Evolutionary conservation across 768 basidiomycete genomes (phyloP), one percentile per base, ranked within the genome.

Genomic region (Rubroboletus pulcherrimus): DNA sequence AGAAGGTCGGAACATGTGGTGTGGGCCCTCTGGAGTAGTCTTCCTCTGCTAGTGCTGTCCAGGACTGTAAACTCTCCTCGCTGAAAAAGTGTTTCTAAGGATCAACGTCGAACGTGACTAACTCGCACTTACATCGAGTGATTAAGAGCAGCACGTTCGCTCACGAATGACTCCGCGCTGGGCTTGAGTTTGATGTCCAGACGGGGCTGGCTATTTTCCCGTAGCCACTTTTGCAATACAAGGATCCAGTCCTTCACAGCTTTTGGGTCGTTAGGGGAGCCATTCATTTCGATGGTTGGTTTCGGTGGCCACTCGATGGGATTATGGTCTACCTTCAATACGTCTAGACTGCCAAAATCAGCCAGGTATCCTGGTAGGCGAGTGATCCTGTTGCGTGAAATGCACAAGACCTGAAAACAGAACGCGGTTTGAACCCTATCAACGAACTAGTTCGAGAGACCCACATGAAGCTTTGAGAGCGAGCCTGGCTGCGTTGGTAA

Each of bases 291-390:
- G 67, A 87, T 66, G 14, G 88, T 74, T 46, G 74, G 55, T 57
- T 75, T 80, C 7, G 91, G 89, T 0, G 96, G 96, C 93, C 94
- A 98, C 71, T 93, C 89, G 38, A 97, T 80, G 4, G 95, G 95
- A 66, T 99, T 98, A 59, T 87, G 84, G 60, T 96, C 94, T 9
- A 91, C 75, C 71, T 91, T 91, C 63, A 98, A 77, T 33, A 97
- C 80, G 45, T 84, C 83, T 39, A 99, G 77, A 49, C 80, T 76
- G 31, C 73, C 73, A 67, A 97, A 96, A 49, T 85, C 80, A 4
- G 80, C 71, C 47, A 99, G 69, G 70, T 95, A 98, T 8, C 76
- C 63, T 3, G 96, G 97, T 3, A 99, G 78, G 17, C 81, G 78
- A 37, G 81, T 79, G 56, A 99, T 77, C 70, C 85, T 89, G 74